Evolutionary conservation across 208 protist species (phyloP), one percentile per base, ranked within the genome.

Genomic region (Crithidia mellificae): DNA sequence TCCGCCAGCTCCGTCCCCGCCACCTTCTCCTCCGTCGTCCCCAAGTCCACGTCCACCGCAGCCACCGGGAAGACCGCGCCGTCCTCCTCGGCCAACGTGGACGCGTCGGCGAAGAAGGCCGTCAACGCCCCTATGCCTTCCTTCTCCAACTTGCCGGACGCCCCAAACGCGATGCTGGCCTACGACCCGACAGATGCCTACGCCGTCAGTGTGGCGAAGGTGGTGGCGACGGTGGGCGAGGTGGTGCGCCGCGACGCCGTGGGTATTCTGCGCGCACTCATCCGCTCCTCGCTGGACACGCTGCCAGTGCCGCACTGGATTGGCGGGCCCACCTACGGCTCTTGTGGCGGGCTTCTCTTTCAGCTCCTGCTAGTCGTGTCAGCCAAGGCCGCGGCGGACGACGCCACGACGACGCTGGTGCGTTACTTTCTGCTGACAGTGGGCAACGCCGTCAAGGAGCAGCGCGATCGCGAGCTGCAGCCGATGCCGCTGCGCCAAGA

Each of bases 331-430:
- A 77, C 77, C 43, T 93, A 96, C 68, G 87, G 87, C 52, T 81
- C 84, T 29, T 93, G 90, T 61, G 87, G 90, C 30, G 85, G 72
- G 3, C 59, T 96, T 14, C 77, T 96, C 15, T 93, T 96, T 59
- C 90, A 96, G 62, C 58, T 93, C 25, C 80, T 96, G 59, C 71
- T 91, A 25, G 61, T 86, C 32, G 72, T 73, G 9, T 85, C 85
- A 15, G 59, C 81, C 22, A 81, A 77, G 46, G 56, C 80, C 24
- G 63, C 57, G 34, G 66, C 55, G 11, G 78, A 84, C 59, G 81
- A 92, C 20, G 63, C 58, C 19, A 72, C 80, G 25, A 69, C 58
- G 30, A 92, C 81, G 6, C 57, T 93, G 9, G 86, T 85, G 6
- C 47, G 72, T 19, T 93, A 83, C 71, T 93, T 95, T 39, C 66